These are phyloP conservation scores for Alternaria ventricosa DNA, from an alignment of 2,329 filamentous ascomycete species.

Conservation along the genomic window DNA sequence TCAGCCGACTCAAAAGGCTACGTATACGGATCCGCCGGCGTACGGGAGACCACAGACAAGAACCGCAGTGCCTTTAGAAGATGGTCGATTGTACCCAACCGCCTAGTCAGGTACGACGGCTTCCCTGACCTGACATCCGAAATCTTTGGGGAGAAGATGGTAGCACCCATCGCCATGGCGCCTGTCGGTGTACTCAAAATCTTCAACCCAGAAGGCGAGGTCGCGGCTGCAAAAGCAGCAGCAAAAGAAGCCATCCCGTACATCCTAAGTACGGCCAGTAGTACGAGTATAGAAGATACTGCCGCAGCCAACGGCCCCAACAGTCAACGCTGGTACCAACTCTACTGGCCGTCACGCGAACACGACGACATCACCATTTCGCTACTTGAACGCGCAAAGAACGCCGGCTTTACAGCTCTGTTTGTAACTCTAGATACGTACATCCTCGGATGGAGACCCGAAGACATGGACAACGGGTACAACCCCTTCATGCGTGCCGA, in stretches of 20 bases:
- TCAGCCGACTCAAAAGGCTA: constrained; percentile 44
- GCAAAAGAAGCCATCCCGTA: constrained; percentile 67
- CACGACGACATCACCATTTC: constrained; percentile 69
- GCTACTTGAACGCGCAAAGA: constrained; percentile 65
- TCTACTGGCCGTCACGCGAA: constrained; percentile 72
- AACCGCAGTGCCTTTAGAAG: constrained; percentile 35
- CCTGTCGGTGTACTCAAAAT: constrained; percentile 71
- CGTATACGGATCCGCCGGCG: constrained; percentile 42
- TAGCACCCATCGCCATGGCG: constrained; percentile 65
- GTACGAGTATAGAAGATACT: constrained; percentile 68
- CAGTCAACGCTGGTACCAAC: constrained; percentile 70
- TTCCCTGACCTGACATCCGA: constrained; percentile 21
- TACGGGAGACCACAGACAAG: constrained; percentile 40
- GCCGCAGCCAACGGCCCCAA: constrained; percentile 59
- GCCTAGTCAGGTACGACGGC: constrained; percentile 16
- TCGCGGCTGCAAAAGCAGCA: constrained; percentile 65
- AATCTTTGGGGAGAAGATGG: constrained; percentile 51
- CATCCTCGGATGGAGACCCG: constrained; percentile 69
- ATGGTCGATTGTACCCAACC: constrained; percentile 30
- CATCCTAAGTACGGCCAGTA: constrained; percentile 68
- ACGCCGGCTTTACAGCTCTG: constrained; percentile 65
- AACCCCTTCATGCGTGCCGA: constrained; percentile 38
- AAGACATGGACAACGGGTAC: constrained; percentile 66
- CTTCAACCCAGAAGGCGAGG: constrained; percentile 70
- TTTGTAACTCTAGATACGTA: constrained; percentile 77